Conservation (phyloP, 140 eudicot genomes). For the Bidens hawaiensis region DNA sequence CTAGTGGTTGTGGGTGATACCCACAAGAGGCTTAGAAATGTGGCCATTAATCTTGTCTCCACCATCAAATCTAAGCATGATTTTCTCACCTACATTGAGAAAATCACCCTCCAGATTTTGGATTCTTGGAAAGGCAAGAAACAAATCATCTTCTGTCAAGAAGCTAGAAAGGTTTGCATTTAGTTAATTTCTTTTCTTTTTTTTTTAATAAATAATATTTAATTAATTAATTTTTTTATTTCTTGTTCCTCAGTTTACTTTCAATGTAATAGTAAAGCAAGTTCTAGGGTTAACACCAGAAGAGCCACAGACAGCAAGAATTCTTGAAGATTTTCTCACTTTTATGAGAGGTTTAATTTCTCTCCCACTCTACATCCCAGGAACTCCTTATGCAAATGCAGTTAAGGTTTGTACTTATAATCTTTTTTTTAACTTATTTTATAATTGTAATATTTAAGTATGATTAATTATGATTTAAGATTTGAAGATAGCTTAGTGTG, state of each 20-base stretch:
- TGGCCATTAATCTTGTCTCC: constrained; percentile 55
- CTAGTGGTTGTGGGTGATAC: constrained; percentile 65
- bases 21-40: constrained; percentile 74
- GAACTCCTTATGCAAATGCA: constrained; percentile 87
- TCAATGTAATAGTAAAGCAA: constrained; percentile 80
- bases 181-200: background rate
- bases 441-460: background rate
- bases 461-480: background rate
- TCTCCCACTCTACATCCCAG: constrained; percentile 69
- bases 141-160: constrained; percentile 60
- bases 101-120: constrained; percentile 37
- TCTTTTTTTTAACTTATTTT: background rate
- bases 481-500: background rate
- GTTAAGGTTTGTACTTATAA: constrained; percentile 51
- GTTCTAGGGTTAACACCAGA: constrained; percentile 67
- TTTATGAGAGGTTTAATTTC: constrained; percentile 86
- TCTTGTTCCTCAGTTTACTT: constrained; percentile 46
- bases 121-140: constrained; percentile 62
- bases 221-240: background rate
- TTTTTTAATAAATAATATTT: background rate
- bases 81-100: constrained; percentile 55
- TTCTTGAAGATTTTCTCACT: constrained; percentile 68
- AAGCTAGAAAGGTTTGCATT: constrained; percentile 67
- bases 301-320: constrained; percentile 48
- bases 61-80: constrained; percentile 60